These are phyloP conservation scores for Elaeis guineensis DNA, from an alignment of 176 grass and related monocot genomes.

Conservation along the genomic window DNA sequence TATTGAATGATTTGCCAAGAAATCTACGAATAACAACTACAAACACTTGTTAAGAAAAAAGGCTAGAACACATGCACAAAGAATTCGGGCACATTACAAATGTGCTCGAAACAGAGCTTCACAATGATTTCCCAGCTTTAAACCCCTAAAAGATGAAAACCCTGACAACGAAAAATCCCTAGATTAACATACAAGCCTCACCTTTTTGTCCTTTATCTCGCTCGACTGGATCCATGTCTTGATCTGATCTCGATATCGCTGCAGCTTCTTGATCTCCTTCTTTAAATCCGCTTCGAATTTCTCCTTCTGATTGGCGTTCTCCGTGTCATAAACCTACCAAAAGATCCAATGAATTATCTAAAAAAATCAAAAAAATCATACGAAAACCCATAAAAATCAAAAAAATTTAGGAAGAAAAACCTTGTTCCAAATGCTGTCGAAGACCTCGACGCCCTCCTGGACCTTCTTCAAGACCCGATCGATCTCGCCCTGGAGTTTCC, in stretches of 20 bases:
- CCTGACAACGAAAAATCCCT: no score
- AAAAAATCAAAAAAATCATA: not conserved
- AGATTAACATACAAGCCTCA: conserved; percentile 2
- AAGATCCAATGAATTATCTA: not conserved
- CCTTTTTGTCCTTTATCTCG: conserved; percentile 99
- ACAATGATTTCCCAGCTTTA: no score
- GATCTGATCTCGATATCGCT: conserved; percentile 98
- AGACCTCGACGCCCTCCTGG: conserved; percentile 97
- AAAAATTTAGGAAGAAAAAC: not conserved
- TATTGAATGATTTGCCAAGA: no score
- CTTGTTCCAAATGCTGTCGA: conserved; percentile 99
- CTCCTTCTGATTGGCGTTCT: conserved; percentile 99
- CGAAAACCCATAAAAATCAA: not conserved
- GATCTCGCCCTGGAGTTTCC: conserved; percentile 96
- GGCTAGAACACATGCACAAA: no score
- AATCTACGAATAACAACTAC: no score
- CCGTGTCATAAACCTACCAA: conserved; percentile 87
- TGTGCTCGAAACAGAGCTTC: no score
- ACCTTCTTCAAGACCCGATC: conserved; percentile 99
- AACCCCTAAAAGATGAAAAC: no score
- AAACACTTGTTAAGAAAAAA: no score
- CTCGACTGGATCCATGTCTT: conserved; percentile 99
- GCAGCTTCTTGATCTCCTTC: conserved; percentile 99
- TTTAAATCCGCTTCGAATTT: conserved; percentile 99
- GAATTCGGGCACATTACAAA: no score